phyloP scores from a whole-genome alignment of 345 rosid species.

The Euphorbia tirucalli region DNA sequence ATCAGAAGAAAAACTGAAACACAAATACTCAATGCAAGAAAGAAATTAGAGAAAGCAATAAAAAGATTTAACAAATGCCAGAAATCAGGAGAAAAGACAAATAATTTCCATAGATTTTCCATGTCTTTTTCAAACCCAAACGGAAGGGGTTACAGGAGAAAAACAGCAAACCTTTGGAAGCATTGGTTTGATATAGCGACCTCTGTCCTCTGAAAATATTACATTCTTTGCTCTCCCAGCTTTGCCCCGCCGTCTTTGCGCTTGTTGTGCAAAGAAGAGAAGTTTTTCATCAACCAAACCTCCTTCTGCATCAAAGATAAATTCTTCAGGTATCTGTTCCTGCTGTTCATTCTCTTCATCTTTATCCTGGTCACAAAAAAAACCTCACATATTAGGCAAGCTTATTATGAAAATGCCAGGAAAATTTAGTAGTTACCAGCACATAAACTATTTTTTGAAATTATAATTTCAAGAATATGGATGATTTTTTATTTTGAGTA shows the following conservation, averaged over 20 bases:
- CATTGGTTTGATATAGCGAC: constrained; percentile 96
- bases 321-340: constrained; percentile 92
- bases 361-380: constrained; percentile 54
- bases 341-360: constrained; percentile 89
- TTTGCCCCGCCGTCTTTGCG: constrained; percentile 79
- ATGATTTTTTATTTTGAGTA: not conserved
- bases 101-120: no score
- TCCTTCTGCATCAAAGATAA: constrained; percentile 97
- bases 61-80: not conserved
- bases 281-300: constrained; percentile 98
- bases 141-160: not conserved
- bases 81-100: not conserved
- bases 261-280: constrained; percentile 97
- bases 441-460: not conserved
- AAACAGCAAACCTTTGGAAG: constrained; percentile 76
- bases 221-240: constrained; percentile 99
- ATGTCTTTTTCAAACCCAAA: not conserved
- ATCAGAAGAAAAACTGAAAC: constrained; percentile 18
- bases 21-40: not conserved
- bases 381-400: constrained; percentile 21
- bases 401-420: not conserved
- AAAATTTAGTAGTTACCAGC: constrained; percentile 11
- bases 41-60: constrained; percentile 6
- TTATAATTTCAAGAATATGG: not conserved
- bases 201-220: constrained; percentile 96